phyloP scores from a whole-genome alignment of 257 asterid genomes.

The Dorcoceras hygrometricum region DNA sequence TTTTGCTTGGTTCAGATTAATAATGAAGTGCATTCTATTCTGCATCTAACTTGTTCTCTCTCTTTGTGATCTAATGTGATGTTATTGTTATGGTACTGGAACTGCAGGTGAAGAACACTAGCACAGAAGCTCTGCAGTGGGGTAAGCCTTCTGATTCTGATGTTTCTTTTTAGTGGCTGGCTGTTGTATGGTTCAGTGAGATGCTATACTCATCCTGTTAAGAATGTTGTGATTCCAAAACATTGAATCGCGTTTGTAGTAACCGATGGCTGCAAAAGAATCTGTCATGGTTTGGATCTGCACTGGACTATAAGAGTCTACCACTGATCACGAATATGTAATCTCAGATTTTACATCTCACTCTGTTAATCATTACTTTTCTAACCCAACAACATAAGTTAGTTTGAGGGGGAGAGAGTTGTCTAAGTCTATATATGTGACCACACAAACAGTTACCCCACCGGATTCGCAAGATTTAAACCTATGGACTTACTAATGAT shows the following conservation, averaged over 20 bases:
- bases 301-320: not conserved
- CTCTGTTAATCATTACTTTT: not conserved
- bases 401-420: no score
- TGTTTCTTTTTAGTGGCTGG: not conserved
- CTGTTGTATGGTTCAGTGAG: not conserved
- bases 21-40: not conserved
- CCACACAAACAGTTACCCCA: no score
- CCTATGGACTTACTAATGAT: not conserved
- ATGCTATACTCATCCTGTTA: not conserved
- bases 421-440: no score
- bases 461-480: no score
- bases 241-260: not conserved
- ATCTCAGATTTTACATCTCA: not conserved
- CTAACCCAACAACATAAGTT: no score
- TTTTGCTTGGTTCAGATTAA: not conserved
- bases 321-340: no score
- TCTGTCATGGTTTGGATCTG: not conserved
- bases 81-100: not conserved
- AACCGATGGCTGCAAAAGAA: not conserved
- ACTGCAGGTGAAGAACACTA: slow-evolving; percentile 70
- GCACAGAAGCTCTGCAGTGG: slow-evolving; percentile 92
- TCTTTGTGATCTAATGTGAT: not conserved
- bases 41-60: not conserved
- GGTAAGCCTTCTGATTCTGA: slow-evolving; percentile 39
- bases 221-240: no score